phyloP scores from a whole-genome alignment of 176 grass and related monocot species.

The Carex pumila region DNA sequence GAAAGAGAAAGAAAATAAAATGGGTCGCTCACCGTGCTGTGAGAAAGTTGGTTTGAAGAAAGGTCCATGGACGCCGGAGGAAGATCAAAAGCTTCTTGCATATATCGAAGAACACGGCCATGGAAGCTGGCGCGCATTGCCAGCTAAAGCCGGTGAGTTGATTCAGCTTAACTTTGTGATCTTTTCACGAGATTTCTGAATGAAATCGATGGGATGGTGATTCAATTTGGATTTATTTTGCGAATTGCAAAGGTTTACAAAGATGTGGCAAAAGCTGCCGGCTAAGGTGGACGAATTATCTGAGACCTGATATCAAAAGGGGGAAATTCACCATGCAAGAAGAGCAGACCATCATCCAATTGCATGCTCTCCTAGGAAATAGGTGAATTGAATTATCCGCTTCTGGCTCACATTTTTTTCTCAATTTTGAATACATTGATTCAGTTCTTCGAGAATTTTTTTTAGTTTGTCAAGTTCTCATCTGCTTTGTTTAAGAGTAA shows the following conservation, averaged over 20 bases:
- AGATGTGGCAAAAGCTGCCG: constrained; percentile 96
- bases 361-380: constrained; percentile 92
- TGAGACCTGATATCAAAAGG: constrained; percentile 93
- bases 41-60: constrained; percentile 93
- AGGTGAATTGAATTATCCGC: constrained; percentile 34
- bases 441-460: neutral
- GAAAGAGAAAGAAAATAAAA: neutral
- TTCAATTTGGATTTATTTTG: constrained; percentile 1
- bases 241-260: constrained; percentile 55
- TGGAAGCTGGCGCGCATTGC: constrained; percentile 92
- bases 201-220: neutral
- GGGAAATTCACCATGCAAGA: constrained; percentile 98
- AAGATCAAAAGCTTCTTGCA: constrained; percentile 88
- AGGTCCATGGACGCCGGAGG: constrained; percentile 80
- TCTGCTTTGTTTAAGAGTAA: neutral
- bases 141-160: constrained; percentile 74
- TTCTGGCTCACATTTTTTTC: neutral
- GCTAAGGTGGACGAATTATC: constrained; percentile 92
- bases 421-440: neutral
- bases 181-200: neutral
- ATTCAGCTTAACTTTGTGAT: neutral
- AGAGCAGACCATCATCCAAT: constrained; percentile 93
- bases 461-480: neutral
- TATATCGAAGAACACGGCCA: constrained; percentile 94
- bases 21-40: constrained; percentile 91